phyloP scores from a whole-genome alignment of 192 early-diverging fungal species.

The Allomyces javanicus region DNA sequence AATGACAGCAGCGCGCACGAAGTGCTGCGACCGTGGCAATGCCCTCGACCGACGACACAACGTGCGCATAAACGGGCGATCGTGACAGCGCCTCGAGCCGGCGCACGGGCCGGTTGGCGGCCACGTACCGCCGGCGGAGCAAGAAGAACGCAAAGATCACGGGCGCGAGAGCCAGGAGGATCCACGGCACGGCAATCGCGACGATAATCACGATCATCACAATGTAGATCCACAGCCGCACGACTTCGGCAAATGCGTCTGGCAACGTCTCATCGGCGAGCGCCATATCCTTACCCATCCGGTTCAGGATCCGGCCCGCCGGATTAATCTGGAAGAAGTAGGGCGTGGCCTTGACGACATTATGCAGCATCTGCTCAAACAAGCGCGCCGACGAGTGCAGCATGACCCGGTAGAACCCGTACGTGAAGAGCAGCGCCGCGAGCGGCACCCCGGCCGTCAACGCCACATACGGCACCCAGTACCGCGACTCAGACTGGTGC shows the following conservation, averaged over 20 bases:
- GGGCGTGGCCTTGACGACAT: conserved; percentile 24
- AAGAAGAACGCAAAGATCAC: conserved; percentile 23
- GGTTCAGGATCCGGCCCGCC: conserved; percentile 46
- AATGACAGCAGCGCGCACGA: conserved; percentile 73
- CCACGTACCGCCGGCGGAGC: conserved; percentile 48
- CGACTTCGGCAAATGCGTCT: conserved; percentile 25
- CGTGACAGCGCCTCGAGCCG: conserved; percentile 60
- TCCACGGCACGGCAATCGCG: conserved; percentile 33
- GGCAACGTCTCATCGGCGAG: conserved; percentile 47
- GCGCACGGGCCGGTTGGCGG: conserved; percentile 68
- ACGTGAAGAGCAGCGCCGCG: no score
- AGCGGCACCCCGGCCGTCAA: no score
- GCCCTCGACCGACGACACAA: conserved; percentile 58
- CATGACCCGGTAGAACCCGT: no score
- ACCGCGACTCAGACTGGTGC: background rate
- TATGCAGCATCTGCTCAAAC: background rate
- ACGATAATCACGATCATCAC: conserved; percentile 44
- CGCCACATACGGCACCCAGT: no score
- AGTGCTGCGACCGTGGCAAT: conserved; percentile 70
- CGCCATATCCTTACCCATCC: conserved; percentile 77
- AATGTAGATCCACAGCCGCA: conserved; percentile 44
- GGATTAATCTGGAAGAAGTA: conserved; percentile 37
- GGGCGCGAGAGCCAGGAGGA: conserved; percentile 34
- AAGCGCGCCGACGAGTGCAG: background rate
- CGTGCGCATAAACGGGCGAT: conserved; percentile 59